A percentile compares a stretch with the other conserved stretches of the same genome.
These are phyloP conservation scores for Suhomyces wounanorum DNA, from an alignment of 1,139 yeast genomes.

Conservation along the genomic window DNA sequence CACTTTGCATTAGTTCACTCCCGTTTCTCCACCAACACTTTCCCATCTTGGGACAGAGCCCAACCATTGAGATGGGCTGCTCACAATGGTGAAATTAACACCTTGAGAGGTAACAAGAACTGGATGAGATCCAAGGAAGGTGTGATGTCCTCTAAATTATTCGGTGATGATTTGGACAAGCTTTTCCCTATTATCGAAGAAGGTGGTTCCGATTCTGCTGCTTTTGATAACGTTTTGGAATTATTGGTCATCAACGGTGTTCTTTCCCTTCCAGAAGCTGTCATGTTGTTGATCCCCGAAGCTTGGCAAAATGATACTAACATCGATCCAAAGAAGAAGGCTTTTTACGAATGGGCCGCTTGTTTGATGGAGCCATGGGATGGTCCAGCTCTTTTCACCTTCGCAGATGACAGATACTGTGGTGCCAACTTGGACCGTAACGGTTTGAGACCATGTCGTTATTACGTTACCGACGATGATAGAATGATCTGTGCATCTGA, in stretches of 20 bases:
- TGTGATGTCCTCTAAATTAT: slow-evolving; percentile 82
- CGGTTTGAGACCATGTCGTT: slow-evolving; percentile 97
- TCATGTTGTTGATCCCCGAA: slow-evolving; percentile 96
- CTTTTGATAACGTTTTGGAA: slow-evolving; percentile 93
- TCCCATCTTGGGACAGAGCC: slow-evolving; percentile 99
- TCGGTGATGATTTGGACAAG: slow-evolving; percentile 89
- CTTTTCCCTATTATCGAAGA: slow-evolving; percentile 95
- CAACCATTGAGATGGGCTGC: slow-evolving; percentile 98
- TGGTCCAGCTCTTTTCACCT: slow-evolving; percentile 96
- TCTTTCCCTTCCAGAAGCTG: slow-evolving; percentile 91
- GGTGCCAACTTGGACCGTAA: slow-evolving; percentile 98
- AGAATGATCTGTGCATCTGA: slow-evolving; percentile 97
- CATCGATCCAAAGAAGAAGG: slow-evolving; percentile 89
- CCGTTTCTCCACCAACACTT: slow-evolving; percentile 95
- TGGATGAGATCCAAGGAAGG: slow-evolving; percentile 99
- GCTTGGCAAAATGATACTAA: slow-evolving; percentile 91
- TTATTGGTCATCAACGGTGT: slow-evolving; percentile 89
- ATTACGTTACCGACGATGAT: slow-evolving; percentile 91
- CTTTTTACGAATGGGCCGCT: slow-evolving; percentile 99
- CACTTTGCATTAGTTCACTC: slow-evolving; percentile 97
- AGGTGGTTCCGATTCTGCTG: slow-evolving; percentile 99
- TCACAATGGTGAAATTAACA: slow-evolving; percentile 97
- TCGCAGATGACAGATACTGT: slow-evolving; percentile 96
- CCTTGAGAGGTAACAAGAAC: slow-evolving; percentile 94
- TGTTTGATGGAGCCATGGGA: slow-evolving; percentile 99